Evolutionary conservation across 257 asterid species (phyloP).

Genomic region (Nicotiana otophora): DNA sequence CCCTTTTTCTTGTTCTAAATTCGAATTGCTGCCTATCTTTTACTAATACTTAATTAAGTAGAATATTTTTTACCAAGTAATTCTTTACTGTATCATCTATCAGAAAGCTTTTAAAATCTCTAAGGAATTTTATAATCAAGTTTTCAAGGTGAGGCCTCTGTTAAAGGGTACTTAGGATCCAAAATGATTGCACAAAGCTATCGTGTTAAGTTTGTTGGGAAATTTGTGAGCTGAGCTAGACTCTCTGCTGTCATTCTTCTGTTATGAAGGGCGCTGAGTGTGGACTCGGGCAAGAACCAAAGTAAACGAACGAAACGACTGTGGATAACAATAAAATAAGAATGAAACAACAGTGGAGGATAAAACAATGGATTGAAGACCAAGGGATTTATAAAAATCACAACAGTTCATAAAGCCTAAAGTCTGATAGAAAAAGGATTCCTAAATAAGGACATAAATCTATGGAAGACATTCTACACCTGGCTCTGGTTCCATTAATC

Average conservation of each 20-base stretch:
- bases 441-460: too few relatives aligned
- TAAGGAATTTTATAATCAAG: not conserved
- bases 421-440: too few relatives aligned
- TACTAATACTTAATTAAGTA: not conserved
- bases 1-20: slow-evolving; percentile 1
- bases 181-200: not conserved
- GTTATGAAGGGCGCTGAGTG: not conserved
- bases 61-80: not conserved
- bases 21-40: not conserved
- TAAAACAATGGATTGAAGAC: not conserved
- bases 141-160: not conserved
- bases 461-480: too few relatives aligned
- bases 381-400: not conserved
- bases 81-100: not conserved
- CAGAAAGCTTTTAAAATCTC: not conserved
- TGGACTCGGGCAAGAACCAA: not conserved
- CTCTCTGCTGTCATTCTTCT: not conserved
- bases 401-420: not conserved
- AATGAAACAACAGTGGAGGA: not conserved
- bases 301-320: not conserved
- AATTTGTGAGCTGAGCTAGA: not conserved
- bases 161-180: not conserved
- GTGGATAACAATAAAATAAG: not conserved
- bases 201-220: not conserved
- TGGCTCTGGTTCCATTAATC: too few relatives aligned